Evolutionary conservation across 108 stramenopile genomes (phyloP).

Genomic region (Cyclotella baltica): DNA sequence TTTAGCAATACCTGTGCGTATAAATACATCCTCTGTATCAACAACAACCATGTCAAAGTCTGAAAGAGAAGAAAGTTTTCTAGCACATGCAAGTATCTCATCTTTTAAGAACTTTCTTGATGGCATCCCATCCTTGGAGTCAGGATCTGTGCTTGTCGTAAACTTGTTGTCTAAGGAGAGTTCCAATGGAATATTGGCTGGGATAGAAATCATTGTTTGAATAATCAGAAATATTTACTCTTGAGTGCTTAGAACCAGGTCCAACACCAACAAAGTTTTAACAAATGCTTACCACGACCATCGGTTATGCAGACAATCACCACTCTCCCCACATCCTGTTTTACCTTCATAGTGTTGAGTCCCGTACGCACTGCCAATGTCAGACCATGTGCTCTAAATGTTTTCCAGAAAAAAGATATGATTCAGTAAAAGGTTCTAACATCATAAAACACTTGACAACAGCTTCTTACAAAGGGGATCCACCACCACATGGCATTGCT

Average conservation of each 20-base stretch:
- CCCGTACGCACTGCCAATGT: conserved; percentile 65
- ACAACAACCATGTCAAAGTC: conserved; percentile 94
- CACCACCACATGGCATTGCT: conserved; percentile 98
- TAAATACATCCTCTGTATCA: conserved; percentile 97
- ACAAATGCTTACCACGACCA: too few species aligned
- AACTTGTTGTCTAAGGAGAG: conserved; percentile 89
- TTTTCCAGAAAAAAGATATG: conserved; percentile 73
- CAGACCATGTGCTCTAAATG: conserved; percentile 80
- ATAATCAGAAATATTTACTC: too few species aligned
- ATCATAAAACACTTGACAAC: conserved; percentile 93
- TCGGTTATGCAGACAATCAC: conserved; percentile 95
- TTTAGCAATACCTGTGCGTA: conserved; percentile 96
- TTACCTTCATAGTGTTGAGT: conserved; percentile 72
- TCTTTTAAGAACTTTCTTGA: conserved; percentile 92
- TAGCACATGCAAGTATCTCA: conserved; percentile 93
- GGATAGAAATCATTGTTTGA: too few species aligned
- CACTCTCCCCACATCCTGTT: conserved; percentile 82
- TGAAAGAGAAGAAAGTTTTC: conserved; percentile 77
- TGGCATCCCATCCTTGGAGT: conserved; percentile 93
- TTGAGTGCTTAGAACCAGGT: too few species aligned
- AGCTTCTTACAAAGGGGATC: conserved; percentile 94
- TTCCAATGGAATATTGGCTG: conserved; percentile 93
- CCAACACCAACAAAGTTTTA: too few species aligned
- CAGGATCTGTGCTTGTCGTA: conserved; percentile 79
- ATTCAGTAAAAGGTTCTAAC: conserved; percentile 89